Conservation (phyloP, 805 yeast genomes). For the Spathaspora hagerdaliae region DNA sequence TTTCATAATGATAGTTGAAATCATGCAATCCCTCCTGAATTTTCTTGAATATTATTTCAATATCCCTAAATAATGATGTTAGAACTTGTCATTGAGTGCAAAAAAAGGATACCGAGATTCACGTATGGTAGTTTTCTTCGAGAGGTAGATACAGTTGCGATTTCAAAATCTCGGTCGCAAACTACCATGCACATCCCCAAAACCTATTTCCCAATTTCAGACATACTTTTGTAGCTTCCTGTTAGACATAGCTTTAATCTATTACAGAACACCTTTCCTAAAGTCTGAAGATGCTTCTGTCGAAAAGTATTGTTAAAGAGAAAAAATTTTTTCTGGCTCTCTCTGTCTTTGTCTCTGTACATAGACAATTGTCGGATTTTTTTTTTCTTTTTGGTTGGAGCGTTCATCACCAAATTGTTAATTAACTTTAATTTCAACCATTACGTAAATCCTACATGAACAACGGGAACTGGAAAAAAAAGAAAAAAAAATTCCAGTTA, state of each 20-base stretch:
- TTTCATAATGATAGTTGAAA: slow-evolving; percentile 41
- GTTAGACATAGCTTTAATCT: slow-evolving; percentile 18
- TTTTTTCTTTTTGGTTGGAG: not conserved
- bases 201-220: not conserved
- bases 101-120: not conserved
- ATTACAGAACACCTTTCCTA: no score
- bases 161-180: not conserved
- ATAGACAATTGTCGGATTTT: no score
- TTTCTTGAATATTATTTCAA: slow-evolving; percentile 40
- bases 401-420: not conserved
- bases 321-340: not conserved
- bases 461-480: no score
- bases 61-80: slow-evolving; percentile 23
- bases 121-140: not conserved
- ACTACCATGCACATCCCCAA: not conserved
- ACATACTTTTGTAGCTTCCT: slow-evolving; percentile 37
- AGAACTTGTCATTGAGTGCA: not conserved
- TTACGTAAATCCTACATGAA: no score
- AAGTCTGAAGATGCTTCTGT: no score
- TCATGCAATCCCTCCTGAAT: slow-evolving; percentile 43
- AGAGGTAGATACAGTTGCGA: not conserved
- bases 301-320: not conserved
- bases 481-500: no score
- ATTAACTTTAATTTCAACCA: no score
- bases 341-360: not conserved